A percentile compares a stretch with the other conserved stretches of the same genome.
phyloP scores from a whole-genome alignment of 768 basidiomycete species.

The Kondoa subrosea region DNA sequence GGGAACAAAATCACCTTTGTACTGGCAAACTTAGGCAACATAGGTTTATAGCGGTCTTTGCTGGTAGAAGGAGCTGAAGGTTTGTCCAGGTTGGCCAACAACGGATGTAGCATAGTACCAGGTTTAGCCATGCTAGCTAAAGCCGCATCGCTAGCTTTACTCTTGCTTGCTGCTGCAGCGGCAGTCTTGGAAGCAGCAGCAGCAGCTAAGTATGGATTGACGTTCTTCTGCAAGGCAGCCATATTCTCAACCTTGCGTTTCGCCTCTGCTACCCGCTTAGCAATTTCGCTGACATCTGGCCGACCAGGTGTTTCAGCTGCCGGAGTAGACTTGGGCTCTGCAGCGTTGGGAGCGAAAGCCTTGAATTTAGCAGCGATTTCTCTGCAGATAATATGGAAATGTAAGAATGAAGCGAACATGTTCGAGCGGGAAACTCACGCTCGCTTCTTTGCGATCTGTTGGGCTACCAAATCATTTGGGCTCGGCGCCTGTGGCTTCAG shows the following conservation, averaged over 20 bases:
- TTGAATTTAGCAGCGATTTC: slow-evolving; percentile 33
- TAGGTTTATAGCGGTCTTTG: slow-evolving; percentile 87
- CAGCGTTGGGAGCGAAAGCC: slow-evolving; percentile 30
- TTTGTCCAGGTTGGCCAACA: slow-evolving; percentile 9
- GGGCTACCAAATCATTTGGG: neutral
- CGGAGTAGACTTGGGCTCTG: slow-evolving; percentile 31
- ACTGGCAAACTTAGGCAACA: slow-evolving; percentile 97
- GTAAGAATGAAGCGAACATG: neutral
- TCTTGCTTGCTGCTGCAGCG: slow-evolving; percentile 29
- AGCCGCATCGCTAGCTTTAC: neutral
- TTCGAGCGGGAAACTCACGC: neutral
- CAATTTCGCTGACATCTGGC: slow-evolving; percentile 44
- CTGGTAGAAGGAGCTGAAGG: slow-evolving; percentile 45
- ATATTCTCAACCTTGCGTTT: slow-evolving; percentile 69
- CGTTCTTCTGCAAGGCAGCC: slow-evolving; percentile 39
- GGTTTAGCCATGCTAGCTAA: neutral
- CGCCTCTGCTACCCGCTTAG: slow-evolving; percentile 62
- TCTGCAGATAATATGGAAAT: slow-evolving; percentile 49
- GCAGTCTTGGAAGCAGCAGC: neutral
- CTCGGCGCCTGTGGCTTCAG: slow-evolving; percentile 1
- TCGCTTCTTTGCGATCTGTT: neutral
- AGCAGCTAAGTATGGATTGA: slow-evolving; percentile 74
- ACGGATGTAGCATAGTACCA: slow-evolving; percentile 31
- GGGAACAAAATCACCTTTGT: slow-evolving; percentile 47
- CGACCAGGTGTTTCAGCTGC: slow-evolving; percentile 11